These are phyloP conservation scores for Rhexocercosporidium sp. DNA, from an alignment of 2,329 filamentous ascomycete species.

Conservation along the genomic window DNA sequence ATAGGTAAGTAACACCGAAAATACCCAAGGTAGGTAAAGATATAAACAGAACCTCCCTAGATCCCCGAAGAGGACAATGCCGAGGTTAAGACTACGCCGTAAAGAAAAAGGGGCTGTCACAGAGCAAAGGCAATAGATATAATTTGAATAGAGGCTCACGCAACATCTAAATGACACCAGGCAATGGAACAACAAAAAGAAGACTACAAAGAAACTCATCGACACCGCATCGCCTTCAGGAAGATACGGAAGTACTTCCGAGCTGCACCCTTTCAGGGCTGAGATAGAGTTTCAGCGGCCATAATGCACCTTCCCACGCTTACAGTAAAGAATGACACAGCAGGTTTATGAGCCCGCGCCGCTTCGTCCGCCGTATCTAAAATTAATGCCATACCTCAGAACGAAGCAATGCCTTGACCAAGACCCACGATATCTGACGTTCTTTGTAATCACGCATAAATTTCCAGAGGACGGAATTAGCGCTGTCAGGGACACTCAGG, in stretches of 20 bases:
- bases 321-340: neutral
- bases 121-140: no score
- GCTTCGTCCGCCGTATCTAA: neutral
- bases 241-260: neutral
- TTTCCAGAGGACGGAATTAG: neutral
- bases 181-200: no score
- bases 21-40: no score
- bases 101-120: no score
- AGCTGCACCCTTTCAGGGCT: neutral
- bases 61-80: no score
- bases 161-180: no score
- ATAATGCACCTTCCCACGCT: neutral
- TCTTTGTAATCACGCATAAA: conserved; percentile 9
- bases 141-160: no score
- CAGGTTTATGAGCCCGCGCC: neutral
- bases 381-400: neutral
- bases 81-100: no score
- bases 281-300: neutral
- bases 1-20: no score
- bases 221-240: no score
- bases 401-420: neutral
- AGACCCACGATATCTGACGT: neutral
- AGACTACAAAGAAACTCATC: no score
- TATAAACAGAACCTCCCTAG: no score
- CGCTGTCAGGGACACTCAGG: conserved; percentile 6